These are phyloP conservation scores for Iberis pinnata DNA, from an alignment of 345 rosid genomes.

Conservation along the genomic window DNA sequence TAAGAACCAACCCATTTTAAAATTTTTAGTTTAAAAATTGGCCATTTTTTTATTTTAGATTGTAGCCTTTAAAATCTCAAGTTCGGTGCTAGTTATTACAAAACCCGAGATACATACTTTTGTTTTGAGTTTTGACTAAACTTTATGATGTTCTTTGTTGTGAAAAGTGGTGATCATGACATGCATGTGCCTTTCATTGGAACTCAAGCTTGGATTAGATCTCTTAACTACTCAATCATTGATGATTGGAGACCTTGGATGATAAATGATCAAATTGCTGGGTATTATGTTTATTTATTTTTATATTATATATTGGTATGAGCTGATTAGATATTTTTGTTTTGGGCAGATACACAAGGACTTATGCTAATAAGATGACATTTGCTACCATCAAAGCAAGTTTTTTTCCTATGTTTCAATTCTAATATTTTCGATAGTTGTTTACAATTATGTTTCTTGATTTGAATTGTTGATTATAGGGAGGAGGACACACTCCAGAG, in stretches of 20 bases:
- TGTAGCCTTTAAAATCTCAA: too few species aligned
- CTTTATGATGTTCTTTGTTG: neutral
- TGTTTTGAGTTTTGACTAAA: too few species aligned
- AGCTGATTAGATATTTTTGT: neutral
- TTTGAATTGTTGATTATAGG: conserved; percentile 30
- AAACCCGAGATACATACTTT: too few species aligned
- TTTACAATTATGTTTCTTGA: neutral
- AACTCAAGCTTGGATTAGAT: neutral
- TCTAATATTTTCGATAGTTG: neutral
- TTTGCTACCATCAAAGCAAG: conserved; percentile 65
- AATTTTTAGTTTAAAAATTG: too few species aligned
- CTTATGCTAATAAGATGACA: conserved; percentile 57
- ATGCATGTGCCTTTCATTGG: neutral
- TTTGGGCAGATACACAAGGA: conserved; percentile 46
- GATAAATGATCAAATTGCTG: neutral
- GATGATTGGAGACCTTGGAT: neutral
- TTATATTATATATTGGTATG: neutral
- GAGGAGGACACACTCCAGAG: conserved; percentile 61
- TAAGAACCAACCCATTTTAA: too few species aligned
- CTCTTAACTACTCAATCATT: neutral
- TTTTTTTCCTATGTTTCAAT: neutral
- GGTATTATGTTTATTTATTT: neutral
- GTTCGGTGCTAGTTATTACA: too few species aligned
- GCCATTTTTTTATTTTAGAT: too few species aligned
- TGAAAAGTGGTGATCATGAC: neutral